A percentile compares a stretch with the other conserved stretches of the same genome.
Evolutionary conservation across 2,329 filamentous ascomycete species (phyloP).

Genomic region (Metarhizium anisopliae): DNA sequence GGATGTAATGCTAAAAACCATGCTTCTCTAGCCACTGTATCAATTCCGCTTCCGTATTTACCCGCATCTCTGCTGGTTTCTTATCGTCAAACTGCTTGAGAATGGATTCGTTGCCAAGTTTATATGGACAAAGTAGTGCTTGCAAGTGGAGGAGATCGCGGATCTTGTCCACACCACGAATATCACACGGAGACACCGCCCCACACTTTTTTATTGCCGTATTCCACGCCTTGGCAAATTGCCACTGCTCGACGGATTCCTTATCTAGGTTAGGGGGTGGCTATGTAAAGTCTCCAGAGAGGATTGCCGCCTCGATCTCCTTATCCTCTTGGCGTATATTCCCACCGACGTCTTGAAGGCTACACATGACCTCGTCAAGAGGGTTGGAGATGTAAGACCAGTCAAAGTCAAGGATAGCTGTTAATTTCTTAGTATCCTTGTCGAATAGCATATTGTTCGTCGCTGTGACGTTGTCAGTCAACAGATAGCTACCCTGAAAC

Average conservation of each 20-base stretch:
- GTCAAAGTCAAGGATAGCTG: slow-evolving; percentile 19
- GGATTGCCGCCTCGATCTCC: background rate
- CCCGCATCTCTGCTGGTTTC: background rate
- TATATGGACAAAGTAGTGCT: background rate
- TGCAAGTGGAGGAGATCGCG: background rate
- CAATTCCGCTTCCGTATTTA: background rate
- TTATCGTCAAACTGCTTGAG: background rate
- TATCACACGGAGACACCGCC: background rate
- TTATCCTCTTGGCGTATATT: background rate
- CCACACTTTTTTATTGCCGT: background rate
- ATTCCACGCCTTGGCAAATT: slow-evolving; percentile 1
- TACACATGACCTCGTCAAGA: slow-evolving; percentile 14
- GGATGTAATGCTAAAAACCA: background rate
- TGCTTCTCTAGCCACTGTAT: slow-evolving; percentile 1
- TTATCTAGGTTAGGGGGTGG: background rate
- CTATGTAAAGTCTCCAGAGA: background rate
- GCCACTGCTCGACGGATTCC: background rate
- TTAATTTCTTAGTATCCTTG: slow-evolving; percentile 10
- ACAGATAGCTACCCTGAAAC: too few relatives aligned
- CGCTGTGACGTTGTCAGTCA: slow-evolving; percentile 5
- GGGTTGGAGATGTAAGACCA: slow-evolving; percentile 15
- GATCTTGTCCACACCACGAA: background rate
- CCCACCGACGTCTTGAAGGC: slow-evolving; percentile 10
- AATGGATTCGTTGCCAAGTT: background rate
- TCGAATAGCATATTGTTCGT: slow-evolving; percentile 19